A percentile compares a stretch with the other conserved stretches of the same genome.
Evolutionary conservation across 2,329 filamentous ascomycete genomes (phyloP).

Genomic region (Cladorrhinum sp.): DNA sequence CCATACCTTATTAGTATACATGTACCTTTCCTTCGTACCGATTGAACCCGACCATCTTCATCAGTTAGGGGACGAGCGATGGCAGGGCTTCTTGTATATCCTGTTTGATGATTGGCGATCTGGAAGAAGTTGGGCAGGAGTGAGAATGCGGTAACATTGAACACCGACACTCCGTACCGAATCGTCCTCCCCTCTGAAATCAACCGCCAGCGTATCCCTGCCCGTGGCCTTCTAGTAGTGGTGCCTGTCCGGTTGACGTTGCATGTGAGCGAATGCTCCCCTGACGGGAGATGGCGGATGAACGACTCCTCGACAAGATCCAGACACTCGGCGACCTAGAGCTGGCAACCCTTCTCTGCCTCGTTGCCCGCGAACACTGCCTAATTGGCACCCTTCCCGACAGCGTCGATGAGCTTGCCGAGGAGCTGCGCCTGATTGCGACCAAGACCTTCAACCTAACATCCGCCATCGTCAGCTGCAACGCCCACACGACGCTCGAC

Average conservation of each 20-base stretch:
- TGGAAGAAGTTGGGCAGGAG: background rate
- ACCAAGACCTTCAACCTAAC: constrained; percentile 69
- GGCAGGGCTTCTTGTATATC: background rate
- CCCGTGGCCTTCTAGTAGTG: too few species aligned
- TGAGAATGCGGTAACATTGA: background rate
- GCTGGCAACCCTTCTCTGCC: constrained; percentile 77
- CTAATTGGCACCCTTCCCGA: constrained; percentile 65
- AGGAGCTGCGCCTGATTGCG: constrained; percentile 70
- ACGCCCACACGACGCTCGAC: constrained; percentile 70
- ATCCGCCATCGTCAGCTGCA: constrained; percentile 69
- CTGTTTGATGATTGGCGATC: background rate
- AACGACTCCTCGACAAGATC: constrained; percentile 62
- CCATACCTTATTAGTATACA: background rate
- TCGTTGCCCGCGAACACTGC: constrained; percentile 81
- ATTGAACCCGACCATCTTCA: background rate
- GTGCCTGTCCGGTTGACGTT: too few species aligned
- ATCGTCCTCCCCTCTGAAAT: background rate
- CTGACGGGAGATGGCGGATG: constrained; percentile 60
- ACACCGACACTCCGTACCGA: background rate
- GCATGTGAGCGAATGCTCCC: background rate
- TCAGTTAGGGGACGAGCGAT: background rate
- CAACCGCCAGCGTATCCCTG: background rate
- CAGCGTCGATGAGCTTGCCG: constrained; percentile 61
- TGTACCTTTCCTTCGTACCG: too few species aligned
- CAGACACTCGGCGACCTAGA: constrained; percentile 83